These are phyloP conservation scores for Pichia sp. DNA, from an alignment of 1,139 yeast genomes.

Conservation along the genomic window DNA sequence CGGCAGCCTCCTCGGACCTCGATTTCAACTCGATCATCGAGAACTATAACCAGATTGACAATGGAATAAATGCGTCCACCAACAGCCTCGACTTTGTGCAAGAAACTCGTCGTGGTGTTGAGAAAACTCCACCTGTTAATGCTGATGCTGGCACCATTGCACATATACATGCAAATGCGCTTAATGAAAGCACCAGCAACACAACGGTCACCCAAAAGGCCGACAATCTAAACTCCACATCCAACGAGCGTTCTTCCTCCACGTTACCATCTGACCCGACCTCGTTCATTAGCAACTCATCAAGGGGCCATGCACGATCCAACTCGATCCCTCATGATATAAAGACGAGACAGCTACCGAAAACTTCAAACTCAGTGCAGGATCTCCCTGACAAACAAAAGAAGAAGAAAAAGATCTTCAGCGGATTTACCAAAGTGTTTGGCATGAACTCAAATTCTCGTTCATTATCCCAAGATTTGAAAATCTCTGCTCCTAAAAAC, in stretches of 20 bases:
- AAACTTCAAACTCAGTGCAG: slow-evolving; percentile 15
- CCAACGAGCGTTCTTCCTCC: background rate
- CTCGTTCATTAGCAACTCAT: background rate
- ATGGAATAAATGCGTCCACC: slow-evolving; percentile 6
- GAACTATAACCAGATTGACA: slow-evolving; percentile 17
- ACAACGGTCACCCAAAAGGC: background rate
- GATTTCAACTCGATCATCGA: slow-evolving; percentile 27
- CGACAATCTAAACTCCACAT: background rate
- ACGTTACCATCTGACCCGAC: background rate
- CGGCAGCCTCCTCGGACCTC: slow-evolving; percentile 18
- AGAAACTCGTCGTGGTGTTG: background rate
- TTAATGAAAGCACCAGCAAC: background rate
- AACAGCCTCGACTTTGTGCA: slow-evolving; percentile 11
- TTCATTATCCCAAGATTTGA: slow-evolving; percentile 40
- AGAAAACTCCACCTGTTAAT: background rate
- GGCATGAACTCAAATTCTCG: slow-evolving; percentile 40
- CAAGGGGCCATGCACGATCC: slow-evolving; percentile 8
- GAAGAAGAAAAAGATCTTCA: slow-evolving; percentile 36
- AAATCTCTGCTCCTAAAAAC: slow-evolving; percentile 84
- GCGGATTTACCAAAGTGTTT: slow-evolving; percentile 44
- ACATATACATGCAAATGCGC: too few relatives aligned
- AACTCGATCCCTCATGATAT: slow-evolving; percentile 14
- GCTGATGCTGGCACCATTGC: background rate
- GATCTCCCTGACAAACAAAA: slow-evolving; percentile 1
- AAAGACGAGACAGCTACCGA: slow-evolving; percentile 17